Conservation (phyloP, 495 filamentous ascomycete species). For the Tuber indicum region DNA sequence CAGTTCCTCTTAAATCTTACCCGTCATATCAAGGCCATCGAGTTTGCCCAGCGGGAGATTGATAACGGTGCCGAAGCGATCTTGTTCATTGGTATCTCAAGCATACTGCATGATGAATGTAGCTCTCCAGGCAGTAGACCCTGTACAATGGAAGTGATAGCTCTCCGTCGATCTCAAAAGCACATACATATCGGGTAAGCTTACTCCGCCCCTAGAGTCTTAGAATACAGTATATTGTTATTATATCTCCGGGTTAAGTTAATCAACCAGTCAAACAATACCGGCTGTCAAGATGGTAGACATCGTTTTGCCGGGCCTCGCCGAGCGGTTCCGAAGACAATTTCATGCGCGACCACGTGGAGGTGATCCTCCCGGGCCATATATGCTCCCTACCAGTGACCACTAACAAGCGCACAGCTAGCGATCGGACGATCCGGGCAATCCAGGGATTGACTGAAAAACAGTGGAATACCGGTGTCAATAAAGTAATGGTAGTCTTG, state of each 20-base stretch:
- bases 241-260: background rate
- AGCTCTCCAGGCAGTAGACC: background rate
- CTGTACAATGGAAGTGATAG: background rate
- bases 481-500: background rate
- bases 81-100: background rate
- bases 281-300: background rate
- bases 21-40: background rate
- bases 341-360: background rate
- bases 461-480: background rate
- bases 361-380: background rate
- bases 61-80: conserved; percentile 5
- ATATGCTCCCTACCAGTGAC: background rate
- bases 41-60: background rate
- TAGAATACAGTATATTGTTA: background rate
- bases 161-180: background rate
- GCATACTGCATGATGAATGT: background rate
- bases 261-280: background rate
- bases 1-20: background rate
- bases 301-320: background rate
- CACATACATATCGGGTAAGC: background rate
- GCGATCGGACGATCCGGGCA: background rate
- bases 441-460: background rate
- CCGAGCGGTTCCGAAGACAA: background rate
- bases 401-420: background rate
- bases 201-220: background rate